phyloP scores from a whole-genome alignment of 768 basidiomycete species.

The Crassisporium funariophilum region DNA sequence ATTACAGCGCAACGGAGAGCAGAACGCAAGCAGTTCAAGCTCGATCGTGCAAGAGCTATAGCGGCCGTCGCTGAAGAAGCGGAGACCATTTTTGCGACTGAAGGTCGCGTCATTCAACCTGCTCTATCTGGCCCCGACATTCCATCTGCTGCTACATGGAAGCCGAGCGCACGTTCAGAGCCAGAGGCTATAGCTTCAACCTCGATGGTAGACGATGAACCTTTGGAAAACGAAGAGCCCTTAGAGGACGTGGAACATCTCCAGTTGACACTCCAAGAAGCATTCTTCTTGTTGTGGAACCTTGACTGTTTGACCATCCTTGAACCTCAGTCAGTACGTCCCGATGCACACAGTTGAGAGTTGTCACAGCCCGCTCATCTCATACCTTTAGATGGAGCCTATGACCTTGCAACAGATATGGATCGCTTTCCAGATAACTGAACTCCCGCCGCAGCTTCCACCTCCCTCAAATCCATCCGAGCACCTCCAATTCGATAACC shows the following conservation, averaged over 20 bases:
- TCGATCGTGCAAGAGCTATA: slow-evolving; percentile 87
- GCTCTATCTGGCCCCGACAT: slow-evolving; percentile 63
- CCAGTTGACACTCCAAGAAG: slow-evolving; percentile 86
- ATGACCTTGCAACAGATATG: slow-evolving; percentile 63
- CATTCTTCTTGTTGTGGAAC: slow-evolving; percentile 86
- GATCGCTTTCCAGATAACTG: slow-evolving; percentile 59
- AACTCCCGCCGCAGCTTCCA: slow-evolving; percentile 45
- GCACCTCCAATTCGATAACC: slow-evolving; percentile 75
- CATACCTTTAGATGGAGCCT: slow-evolving; percentile 45
- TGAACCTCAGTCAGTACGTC: slow-evolving; percentile 63
- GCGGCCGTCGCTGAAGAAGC: slow-evolving; percentile 81
- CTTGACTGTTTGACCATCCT: slow-evolving; percentile 79
- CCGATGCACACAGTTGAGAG: background rate
- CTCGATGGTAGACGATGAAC: slow-evolving; percentile 35
- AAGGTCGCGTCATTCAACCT: slow-evolving; percentile 65
- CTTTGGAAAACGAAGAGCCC: slow-evolving; percentile 48
- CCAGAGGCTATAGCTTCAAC: slow-evolving; percentile 18
- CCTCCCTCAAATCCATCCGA: slow-evolving; percentile 21
- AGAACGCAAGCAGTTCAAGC: slow-evolving; percentile 91
- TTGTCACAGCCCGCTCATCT: slow-evolving; percentile 7
- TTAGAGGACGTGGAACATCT: slow-evolving; percentile 85
- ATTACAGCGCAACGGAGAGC: slow-evolving; percentile 84
- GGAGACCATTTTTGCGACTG: slow-evolving; percentile 69
- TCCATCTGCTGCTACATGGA: slow-evolving; percentile 84
- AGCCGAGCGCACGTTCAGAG: slow-evolving; percentile 40